phyloP scores from a whole-genome alignment of 73 alveolate species.

The Blepharisma stoltei region DNA sequence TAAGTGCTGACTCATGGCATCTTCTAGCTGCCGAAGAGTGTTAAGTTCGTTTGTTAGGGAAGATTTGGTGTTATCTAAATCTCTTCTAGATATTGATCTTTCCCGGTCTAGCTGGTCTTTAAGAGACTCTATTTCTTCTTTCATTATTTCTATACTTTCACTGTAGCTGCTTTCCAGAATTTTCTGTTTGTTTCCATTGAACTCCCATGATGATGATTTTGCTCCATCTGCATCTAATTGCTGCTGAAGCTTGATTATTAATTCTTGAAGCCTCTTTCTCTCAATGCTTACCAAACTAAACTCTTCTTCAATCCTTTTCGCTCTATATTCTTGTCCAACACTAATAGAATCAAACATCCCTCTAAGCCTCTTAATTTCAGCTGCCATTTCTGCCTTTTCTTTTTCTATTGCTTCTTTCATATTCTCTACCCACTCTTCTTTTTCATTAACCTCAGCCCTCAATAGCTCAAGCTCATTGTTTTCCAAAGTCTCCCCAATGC shows the following conservation, averaged over 20 bases:
- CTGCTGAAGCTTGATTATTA: not conserved
- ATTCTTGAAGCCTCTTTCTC: not conserved
- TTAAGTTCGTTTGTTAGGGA: not conserved
- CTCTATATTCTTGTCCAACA: not conserved
- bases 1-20: not conserved
- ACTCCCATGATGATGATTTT: not conserved
- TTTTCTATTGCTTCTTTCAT: not conserved
- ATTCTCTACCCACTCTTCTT: conserved; percentile 9
- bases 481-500: not conserved
- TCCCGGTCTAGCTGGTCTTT: not conserved
- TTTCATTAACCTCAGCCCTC: not conserved
- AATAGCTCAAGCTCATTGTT: not conserved
- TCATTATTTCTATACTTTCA: not conserved
- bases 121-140: not conserved
- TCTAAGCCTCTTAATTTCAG: not conserved
- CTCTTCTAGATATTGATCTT: not conserved
- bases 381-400: not conserved
- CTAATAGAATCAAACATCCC: not conserved
- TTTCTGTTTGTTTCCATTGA: not conserved
- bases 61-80: not conserved
- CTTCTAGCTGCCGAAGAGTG: not conserved
- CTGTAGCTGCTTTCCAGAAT: not conserved
- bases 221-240: not conserved
- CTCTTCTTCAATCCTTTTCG: not conserved
- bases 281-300: not conserved